phyloP scores from a whole-genome alignment of 257 asterid species.

The Eucommia ulmoides region DNA sequence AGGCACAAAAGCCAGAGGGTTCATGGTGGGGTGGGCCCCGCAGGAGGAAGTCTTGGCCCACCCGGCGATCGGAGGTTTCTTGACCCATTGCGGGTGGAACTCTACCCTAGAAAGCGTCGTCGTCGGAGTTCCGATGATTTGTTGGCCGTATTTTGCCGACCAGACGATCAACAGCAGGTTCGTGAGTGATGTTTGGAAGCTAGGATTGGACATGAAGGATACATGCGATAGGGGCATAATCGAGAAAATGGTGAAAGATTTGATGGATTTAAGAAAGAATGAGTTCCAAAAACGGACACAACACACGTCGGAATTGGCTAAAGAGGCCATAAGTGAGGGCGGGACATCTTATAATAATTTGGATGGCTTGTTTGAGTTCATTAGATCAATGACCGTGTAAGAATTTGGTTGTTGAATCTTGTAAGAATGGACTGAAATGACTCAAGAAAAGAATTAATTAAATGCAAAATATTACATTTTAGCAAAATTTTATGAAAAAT shows the following conservation, averaged over 20 bases:
- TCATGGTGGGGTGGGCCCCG: slow-evolving; percentile 11
- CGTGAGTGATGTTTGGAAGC: slow-evolving; percentile 20
- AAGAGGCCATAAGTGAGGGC: neutral
- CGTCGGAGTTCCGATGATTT: slow-evolving; percentile 26
- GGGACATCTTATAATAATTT: neutral
- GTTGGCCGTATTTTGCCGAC: slow-evolving; percentile 19
- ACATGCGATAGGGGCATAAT: slow-evolving; percentile 13
- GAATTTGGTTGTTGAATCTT: no score
- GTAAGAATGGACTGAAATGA: no score
- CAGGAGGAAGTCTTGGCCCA: slow-evolving; percentile 14
- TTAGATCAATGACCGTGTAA: neutral
- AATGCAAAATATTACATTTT: no score
- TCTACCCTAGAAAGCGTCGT: slow-evolving; percentile 21
- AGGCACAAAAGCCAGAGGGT: slow-evolving; percentile 8
- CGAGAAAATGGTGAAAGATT: slow-evolving; percentile 3
- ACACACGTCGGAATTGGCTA: neutral
- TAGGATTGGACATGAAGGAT: slow-evolving; percentile 24
- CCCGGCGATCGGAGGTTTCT: slow-evolving; percentile 13
- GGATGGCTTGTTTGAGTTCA: neutral
- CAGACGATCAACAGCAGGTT: slow-evolving; percentile 20
- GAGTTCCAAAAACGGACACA: neutral
- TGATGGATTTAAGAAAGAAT: slow-evolving; percentile 10
- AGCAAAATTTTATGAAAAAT: no score
- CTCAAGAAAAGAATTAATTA: no score
- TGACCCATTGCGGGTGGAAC: slow-evolving; percentile 19